Evolutionary conservation across 1,284 basidiomycete species (phyloP), one percentile per base, ranked within the genome.

Genomic region (Vanrija sp.): DNA sequence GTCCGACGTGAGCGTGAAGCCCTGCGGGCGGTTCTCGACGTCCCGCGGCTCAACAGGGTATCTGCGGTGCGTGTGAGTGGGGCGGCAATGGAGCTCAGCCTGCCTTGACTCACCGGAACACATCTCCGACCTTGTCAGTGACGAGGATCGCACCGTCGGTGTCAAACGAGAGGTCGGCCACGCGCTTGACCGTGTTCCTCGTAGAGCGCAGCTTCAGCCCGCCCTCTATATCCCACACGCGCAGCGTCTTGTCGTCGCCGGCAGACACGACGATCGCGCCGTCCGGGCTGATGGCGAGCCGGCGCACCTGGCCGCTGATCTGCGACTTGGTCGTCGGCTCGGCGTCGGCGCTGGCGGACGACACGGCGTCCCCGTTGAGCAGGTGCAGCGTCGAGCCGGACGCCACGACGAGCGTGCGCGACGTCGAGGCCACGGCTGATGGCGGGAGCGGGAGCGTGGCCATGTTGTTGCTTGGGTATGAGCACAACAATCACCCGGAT

Each of bases 191-290:
- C 47, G 52, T 62, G n/a, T 49, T 21, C 19, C 46, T 52, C 38
- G 48, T 46, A 6, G 38, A 46, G 14, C 56, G 47, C 6, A 55
- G 53, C 19, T n/a, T 28, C 18, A 52, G 43, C 48, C 40, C 45
- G 3, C 28, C 51, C 23, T 25, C 47, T 53, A 91, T 58, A 19
- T 82, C 78, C 85, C 88, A 92, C 3, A 93, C 80, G 60, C 83
- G 85, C 62, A 96, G 75, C 49, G 75, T 75, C 74, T 96, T 96
- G 75, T 92, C 88, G 53, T 93, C 89, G 12, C 83, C 86, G 0
- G 82, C 78, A 2, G 85, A 87, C 6, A 83, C 83, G 9, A 90
- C 74, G 66, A 85, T 80, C 34, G 66, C 75, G 51, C 75, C 79
- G 0, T 76, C 75, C 0, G 65, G 50, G 63, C 83, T 81, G 10